A percentile compares a stretch with the other conserved stretches of the same genome.
Conservation (phyloP, 2,329 filamentous ascomycete species). For the Penicillium rolfsii region DNA sequence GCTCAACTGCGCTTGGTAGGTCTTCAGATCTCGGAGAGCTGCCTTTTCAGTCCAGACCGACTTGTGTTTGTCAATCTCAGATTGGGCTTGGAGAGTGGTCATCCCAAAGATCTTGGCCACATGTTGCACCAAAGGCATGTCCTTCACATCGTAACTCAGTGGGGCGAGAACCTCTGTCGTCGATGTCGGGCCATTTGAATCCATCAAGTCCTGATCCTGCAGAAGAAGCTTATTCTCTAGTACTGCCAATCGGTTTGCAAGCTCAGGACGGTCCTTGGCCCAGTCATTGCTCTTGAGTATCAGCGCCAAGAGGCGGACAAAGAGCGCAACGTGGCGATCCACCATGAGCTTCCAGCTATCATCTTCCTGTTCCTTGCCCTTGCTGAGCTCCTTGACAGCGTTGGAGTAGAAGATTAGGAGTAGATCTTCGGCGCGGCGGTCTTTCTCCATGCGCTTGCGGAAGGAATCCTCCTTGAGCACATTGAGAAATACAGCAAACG, state of each 20-base stretch:
- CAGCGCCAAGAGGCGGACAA: slow-evolving; percentile 80
- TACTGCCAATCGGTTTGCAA: slow-evolving; percentile 74
- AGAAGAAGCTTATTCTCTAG: slow-evolving; percentile 92
- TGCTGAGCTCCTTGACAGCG: slow-evolving; percentile 86
- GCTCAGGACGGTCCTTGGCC: slow-evolving; percentile 80
- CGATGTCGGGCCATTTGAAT: slow-evolving; percentile 60
- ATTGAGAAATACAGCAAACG: slow-evolving; percentile 92
- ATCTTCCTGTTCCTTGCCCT: slow-evolving; percentile 74
- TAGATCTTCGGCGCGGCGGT: slow-evolving; percentile 87
- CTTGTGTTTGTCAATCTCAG: slow-evolving; percentile 81
- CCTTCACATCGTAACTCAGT: slow-evolving; percentile 88
- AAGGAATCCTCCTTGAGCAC: slow-evolving; percentile 88
- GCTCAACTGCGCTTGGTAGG: slow-evolving; percentile 87
- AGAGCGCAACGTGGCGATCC: slow-evolving; percentile 91
- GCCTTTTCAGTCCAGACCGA: slow-evolving; percentile 87
- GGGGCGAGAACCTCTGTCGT: slow-evolving; percentile 82
- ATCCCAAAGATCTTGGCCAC: slow-evolving; percentile 86
- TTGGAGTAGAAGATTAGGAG: slow-evolving; percentile 96
- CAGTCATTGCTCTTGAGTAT: slow-evolving; percentile 83
- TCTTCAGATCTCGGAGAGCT: slow-evolving; percentile 86
- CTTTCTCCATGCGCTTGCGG: slow-evolving; percentile 89
- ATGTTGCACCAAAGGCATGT: slow-evolving; percentile 90
- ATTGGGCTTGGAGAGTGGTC: slow-evolving; percentile 76
- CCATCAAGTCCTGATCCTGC: slow-evolving; percentile 86
- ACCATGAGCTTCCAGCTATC: slow-evolving; percentile 90